phyloP scores from a whole-genome alignment of 1,139 yeast species.

The Debaryomycetaceae sp. region DNA sequence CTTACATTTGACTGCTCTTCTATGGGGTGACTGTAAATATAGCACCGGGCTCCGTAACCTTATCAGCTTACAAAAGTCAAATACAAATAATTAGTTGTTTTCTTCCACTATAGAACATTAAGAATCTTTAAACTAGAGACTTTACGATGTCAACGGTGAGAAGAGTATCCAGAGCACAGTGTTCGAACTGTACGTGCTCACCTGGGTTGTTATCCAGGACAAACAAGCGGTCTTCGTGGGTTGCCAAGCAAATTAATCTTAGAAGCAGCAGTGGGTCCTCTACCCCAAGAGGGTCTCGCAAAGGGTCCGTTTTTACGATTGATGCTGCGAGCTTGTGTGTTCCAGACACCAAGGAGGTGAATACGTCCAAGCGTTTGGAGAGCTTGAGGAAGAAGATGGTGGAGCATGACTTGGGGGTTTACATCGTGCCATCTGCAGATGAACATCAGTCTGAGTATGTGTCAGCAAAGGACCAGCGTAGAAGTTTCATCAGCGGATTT shows the following conservation, averaged over 20 bases:
- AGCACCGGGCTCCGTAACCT: conserved; percentile 1
- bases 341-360: conserved; percentile 47
- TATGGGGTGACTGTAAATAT: neutral
- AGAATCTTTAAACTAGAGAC: neutral
- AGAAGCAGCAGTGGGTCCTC: conserved; percentile 23
- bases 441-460: conserved; percentile 88
- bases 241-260: conserved; percentile 48
- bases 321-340: conserved; percentile 44
- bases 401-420: conserved; percentile 41
- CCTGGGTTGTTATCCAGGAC: conserved; percentile 73
- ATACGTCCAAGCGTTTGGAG: conserved; percentile 58
- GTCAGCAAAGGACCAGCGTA: conserved; percentile 71
- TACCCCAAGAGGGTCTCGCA: conserved; percentile 33
- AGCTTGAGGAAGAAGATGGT: conserved; percentile 59
- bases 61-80: neutral
- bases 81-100: neutral
- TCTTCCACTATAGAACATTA: neutral
- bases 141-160: conserved; percentile 11
- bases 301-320: conserved; percentile 48
- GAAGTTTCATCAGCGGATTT: conserved; percentile 84
- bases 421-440: conserved; percentile 57
- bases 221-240: conserved; percentile 49
- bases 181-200: conserved; percentile 77
- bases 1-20: neutral
- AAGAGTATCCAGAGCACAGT: conserved; percentile 44